These are phyloP conservation scores for Verticillium dahliae DNA, from an alignment of 2,329 filamentous ascomycete genomes.

Conservation along the genomic window DNA sequence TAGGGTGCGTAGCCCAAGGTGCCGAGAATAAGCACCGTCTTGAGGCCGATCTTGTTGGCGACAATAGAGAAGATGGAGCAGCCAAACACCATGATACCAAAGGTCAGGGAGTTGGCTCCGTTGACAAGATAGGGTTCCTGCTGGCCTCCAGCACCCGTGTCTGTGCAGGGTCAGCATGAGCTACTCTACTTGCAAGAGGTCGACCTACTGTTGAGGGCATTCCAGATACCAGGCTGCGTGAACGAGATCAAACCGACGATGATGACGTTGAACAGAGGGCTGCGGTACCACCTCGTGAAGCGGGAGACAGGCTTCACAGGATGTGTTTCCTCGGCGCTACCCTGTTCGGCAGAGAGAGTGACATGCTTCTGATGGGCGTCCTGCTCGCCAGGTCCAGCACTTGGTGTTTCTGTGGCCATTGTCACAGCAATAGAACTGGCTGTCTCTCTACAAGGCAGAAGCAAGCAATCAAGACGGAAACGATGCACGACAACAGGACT, in stretches of 20 bases:
- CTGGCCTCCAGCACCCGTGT: slow-evolving; percentile 56
- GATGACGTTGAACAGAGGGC: slow-evolving; percentile 38
- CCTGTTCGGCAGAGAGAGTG: background rate
- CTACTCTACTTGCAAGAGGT: background rate
- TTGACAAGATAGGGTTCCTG: slow-evolving; percentile 62
- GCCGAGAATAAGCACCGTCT: slow-evolving; percentile 31
- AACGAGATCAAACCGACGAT: slow-evolving; percentile 36
- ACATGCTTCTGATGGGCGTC: background rate
- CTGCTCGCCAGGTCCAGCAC: background rate
- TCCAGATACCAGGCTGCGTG: slow-evolving; percentile 40
- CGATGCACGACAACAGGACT: background rate
- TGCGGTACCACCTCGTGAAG: slow-evolving; percentile 31
- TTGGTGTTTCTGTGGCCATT: background rate
- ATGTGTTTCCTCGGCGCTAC: background rate
- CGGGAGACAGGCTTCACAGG: slow-evolving; percentile 17
- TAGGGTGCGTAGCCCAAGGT: slow-evolving; percentile 36
- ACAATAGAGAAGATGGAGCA: slow-evolving; percentile 32
- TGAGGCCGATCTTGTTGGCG: slow-evolving; percentile 27
- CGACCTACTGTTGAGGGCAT: slow-evolving; percentile 32
- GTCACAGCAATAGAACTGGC: background rate
- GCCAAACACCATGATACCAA: slow-evolving; percentile 43
- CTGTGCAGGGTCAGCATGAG: slow-evolving; percentile 4
- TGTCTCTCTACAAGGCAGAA: background rate
- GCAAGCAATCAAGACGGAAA: background rate
- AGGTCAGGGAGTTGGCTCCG: slow-evolving; percentile 63